phyloP scores from a whole-genome alignment of 2,329 filamentous ascomycete genomes.

The Colletotrichum sp. region DNA sequence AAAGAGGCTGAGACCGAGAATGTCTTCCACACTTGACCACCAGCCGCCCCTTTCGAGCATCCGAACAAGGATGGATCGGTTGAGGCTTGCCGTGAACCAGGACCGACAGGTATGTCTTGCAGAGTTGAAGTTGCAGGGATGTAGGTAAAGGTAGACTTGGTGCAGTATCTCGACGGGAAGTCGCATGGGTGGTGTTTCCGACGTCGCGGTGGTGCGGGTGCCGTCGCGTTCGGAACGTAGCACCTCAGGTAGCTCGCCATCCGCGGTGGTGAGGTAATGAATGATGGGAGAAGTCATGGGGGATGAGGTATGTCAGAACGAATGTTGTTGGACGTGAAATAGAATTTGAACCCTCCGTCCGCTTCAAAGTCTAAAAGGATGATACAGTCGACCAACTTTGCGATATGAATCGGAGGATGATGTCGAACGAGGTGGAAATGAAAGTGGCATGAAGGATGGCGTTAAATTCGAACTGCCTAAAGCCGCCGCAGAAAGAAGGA shows the following conservation, averaged over 20 bases:
- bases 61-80: conserved; percentile 49
- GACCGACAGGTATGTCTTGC: conserved; percentile 63
- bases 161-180: conserved; percentile 41
- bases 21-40: conserved; percentile 42
- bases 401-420: background rate
- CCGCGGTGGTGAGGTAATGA: background rate
- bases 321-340: background rate
- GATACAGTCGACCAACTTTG: background rate
- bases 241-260: background rate
- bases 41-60: conserved; percentile 64
- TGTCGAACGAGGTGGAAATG: background rate
- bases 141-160: conserved; percentile 37
- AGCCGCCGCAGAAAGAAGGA: background rate
- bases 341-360: background rate
- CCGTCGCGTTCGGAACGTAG: background rate
- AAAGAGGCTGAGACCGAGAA: conserved; percentile 18
- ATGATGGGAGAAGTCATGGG: background rate
- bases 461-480: background rate
- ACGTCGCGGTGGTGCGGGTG: background rate
- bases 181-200: conserved; percentile 25
- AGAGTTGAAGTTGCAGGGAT: conserved; percentile 57
- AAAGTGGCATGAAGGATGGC: background rate
- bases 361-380: background rate
- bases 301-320: background rate
- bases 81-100: conserved; percentile 65